Percentiles rank a stretch among this genome's conserved stretches.
Conservation (phyloP, 2,329 filamentous ascomycete genomes). For the Trichoderma aggressivum region DNA sequence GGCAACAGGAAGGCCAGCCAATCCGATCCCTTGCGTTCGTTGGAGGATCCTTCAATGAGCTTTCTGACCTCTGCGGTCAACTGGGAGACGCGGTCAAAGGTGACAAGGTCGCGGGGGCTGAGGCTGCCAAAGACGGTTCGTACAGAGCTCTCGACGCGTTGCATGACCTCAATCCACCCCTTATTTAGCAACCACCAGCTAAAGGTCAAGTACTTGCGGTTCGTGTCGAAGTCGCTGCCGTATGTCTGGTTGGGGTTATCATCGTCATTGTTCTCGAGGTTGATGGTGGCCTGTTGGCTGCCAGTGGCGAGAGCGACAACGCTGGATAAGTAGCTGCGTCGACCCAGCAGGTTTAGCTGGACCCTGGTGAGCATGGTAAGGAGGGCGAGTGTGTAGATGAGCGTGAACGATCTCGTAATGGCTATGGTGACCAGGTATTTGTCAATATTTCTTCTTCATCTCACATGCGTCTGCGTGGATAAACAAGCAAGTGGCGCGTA, state of each 20-base stretch:
- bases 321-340: slow-evolving; percentile 91
- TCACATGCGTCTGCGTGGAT: neutral
- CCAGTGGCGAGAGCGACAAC: slow-evolving; percentile 87
- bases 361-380: slow-evolving; percentile 90
- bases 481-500: slow-evolving; percentile 43
- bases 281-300: slow-evolving; percentile 71
- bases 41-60: slow-evolving; percentile 67
- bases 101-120: slow-evolving; percentile 84
- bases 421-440: slow-evolving; percentile 48
- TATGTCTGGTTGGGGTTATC: slow-evolving; percentile 77
- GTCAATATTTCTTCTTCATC: neutral
- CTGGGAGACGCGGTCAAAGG: slow-evolving; percentile 73
- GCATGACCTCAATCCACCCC: slow-evolving; percentile 80
- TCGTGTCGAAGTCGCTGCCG: slow-evolving; percentile 93
- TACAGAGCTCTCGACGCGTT: slow-evolving; percentile 79
- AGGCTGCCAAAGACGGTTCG: slow-evolving; percentile 84
- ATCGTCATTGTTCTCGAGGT: slow-evolving; percentile 89
- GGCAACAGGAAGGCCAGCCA: slow-evolving; percentile 88
- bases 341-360: slow-evolving; percentile 93
- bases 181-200: slow-evolving; percentile 97
- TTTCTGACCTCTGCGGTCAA: slow-evolving; percentile 80
- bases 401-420: slow-evolving; percentile 83
- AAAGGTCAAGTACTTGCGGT: slow-evolving; percentile 90
- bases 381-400: slow-evolving; percentile 86
- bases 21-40: slow-evolving; percentile 45